These are phyloP conservation scores for Trichosporon coremiiforme DNA, from an alignment of 1,284 basidiomycete genomes.

Conservation along the genomic window DNA sequence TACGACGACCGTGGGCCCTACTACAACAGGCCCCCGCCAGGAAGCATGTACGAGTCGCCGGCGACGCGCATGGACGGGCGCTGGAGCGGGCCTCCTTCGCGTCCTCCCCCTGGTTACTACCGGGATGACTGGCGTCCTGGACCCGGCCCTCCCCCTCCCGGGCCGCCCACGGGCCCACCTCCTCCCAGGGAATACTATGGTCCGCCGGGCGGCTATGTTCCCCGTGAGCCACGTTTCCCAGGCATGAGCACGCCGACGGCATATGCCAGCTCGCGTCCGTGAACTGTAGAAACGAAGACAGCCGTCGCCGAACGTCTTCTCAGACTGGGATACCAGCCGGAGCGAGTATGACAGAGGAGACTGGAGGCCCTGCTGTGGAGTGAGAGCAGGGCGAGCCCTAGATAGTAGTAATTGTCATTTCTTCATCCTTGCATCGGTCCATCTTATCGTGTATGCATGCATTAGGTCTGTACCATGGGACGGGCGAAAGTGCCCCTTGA, in stretches of 20 bases:
- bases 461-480: conserved; percentile 4
- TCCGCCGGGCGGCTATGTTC: conserved; percentile 8
- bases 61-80: neutral
- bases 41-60: neutral
- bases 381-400: neutral
- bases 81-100: neutral
- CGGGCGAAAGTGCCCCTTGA: too few relatives aligned
- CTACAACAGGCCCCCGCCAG: conserved; percentile 12
- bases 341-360: neutral
- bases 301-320: neutral
- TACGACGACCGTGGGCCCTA: conserved; percentile 18
- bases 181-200: conserved; percentile 11
- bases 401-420: conserved; percentile 12
- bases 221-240: conserved; percentile 5
- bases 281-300: neutral
- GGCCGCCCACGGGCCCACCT: neutral
- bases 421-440: conserved; percentile 16
- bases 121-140: conserved; percentile 19
- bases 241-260: conserved; percentile 15
- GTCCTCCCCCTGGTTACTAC: conserved; percentile 17
- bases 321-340: too few relatives aligned
- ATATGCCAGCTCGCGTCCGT: conserved; percentile 3
- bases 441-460: conserved; percentile 17
- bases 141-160: conserved; percentile 1
- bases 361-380: neutral